Base-by-base conservation (phyloP, 2,329 filamentous ascomycete species). In the Fragosphaeria purpurea region DNA sequence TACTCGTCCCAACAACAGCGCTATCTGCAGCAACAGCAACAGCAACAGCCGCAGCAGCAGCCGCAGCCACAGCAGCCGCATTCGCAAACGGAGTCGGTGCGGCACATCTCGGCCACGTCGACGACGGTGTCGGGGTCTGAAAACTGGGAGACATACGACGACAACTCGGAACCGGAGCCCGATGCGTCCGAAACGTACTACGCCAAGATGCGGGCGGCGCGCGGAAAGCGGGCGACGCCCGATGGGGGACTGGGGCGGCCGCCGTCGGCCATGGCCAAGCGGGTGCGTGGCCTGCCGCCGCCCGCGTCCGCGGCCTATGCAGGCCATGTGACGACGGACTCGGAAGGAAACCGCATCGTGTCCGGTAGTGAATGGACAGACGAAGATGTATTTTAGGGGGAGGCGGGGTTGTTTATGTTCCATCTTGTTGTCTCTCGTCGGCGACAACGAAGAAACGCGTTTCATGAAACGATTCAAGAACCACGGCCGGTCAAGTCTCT, bases 61-160 rank as follows among this genome's bases (percentile, higher is more conserved):
- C 60, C 65, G 22, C 12, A 65, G n/a, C 43, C 9, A 8, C 33
- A 12, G 22, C 30, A 30, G 11, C 43, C 31, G 7, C 50, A 37
- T 43, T 44, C 35, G 54, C 60, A n/a, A 6, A 39, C 41, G 2
- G 50, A 52, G 1, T 53, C 72, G 2, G 73, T 72, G 1, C 74
- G 88, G 45, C 86, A 91, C 59, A 82, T 85, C 12, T 88, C 84
- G 6, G 82, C 82, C 57, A 83, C 84, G 1, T 90, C 87, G n/a
- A 88, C 85, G 1, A 76, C 75, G 30, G 75, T 86, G 32, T 88
- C 86, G 5, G 88, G 87, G 1, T 95, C 88, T 4, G 91, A 97
- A 68, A 97, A 97, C 65, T 97, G 91, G 91, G 91, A 97, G 67
- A 95, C 90, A 8, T 97, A 93, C 60, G 90, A 93, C 59, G 88